These are phyloP conservation scores for Epichloe gansuensis DNA, from an alignment of 2,329 filamentous ascomycete species.

Conservation along the genomic window DNA sequence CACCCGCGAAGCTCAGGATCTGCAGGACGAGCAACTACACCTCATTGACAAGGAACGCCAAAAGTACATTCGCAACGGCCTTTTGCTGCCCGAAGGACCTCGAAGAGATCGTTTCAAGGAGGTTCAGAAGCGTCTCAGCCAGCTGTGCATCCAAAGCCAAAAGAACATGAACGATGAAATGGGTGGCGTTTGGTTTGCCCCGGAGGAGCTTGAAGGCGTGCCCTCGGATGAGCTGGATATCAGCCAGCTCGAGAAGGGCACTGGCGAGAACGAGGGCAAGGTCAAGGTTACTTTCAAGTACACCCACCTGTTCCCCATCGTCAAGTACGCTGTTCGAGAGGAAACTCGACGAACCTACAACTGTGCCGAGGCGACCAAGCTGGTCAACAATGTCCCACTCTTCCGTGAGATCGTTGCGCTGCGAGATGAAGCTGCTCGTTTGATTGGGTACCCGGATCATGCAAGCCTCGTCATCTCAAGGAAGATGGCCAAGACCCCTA, in stretches of 20 bases:
- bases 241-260: constrained; percentile 55
- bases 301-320: constrained; percentile 62
- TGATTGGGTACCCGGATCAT: constrained; percentile 66
- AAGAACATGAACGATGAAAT: constrained; percentile 77
- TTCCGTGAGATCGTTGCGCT: constrained; percentile 65
- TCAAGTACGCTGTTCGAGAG: constrained; percentile 63
- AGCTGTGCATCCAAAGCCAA: constrained; percentile 61
- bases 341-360: constrained; percentile 46
- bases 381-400: constrained; percentile 56
- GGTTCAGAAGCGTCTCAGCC: constrained; percentile 68
- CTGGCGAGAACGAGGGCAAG: constrained; percentile 58
- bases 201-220: constrained; percentile 60
- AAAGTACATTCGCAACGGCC: constrained; percentile 62
- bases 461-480: constrained; percentile 65
- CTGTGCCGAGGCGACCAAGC: constrained; percentile 21
- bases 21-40: constrained; percentile 58
- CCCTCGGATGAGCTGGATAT: constrained; percentile 56
- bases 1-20: constrained; percentile 34
- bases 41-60: constrained; percentile 68
- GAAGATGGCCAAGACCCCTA: constrained; percentile 73
- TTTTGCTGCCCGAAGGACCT: constrained; percentile 55
- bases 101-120: constrained; percentile 72
- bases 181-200: constrained; percentile 67
- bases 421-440: constrained; percentile 63
- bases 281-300: constrained; percentile 73